phyloP scores from a whole-genome alignment of 2,329 filamentous ascomycete genomes.

The Trichoderma sp. region DNA sequence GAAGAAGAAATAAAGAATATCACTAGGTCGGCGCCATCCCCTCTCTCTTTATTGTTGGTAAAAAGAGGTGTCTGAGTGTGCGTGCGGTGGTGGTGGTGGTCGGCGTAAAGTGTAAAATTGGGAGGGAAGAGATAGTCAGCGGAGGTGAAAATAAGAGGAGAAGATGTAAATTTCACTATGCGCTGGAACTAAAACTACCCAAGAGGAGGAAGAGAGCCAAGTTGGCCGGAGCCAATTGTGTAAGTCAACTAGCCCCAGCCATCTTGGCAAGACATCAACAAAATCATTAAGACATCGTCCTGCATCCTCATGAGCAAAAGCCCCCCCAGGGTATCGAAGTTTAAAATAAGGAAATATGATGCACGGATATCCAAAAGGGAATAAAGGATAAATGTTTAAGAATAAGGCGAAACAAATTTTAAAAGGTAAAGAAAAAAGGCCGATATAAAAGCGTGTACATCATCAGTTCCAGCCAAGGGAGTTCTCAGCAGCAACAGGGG shows the following conservation, averaged over 20 bases:
- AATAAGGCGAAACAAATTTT: constrained; percentile 26
- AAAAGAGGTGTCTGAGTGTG: neutral
- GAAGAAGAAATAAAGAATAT: constrained; percentile 26
- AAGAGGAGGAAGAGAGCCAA: constrained; percentile 4
- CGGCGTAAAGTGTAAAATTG: constrained; percentile 17
- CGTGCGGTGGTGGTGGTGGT: neutral
- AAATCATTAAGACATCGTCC: constrained; percentile 18
- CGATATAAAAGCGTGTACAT: constrained; percentile 27
- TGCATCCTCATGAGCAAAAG: constrained; percentile 22
- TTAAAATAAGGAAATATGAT: constrained; percentile 31
- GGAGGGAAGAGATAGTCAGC: constrained; percentile 21
- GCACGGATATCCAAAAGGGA: constrained; percentile 31
- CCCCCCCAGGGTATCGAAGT: constrained; percentile 43
- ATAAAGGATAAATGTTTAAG: constrained; percentile 34
- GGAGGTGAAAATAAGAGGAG: neutral
- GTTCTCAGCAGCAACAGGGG: constrained; percentile 90
- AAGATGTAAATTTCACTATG: neutral
- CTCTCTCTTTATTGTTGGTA: neutral
- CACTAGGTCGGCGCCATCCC: constrained; percentile 27
- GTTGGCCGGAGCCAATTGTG: neutral
- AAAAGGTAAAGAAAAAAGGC: constrained; percentile 32
- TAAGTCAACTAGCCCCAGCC: constrained; percentile 3
- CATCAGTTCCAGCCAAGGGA: constrained; percentile 88
- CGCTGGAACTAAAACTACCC: constrained; percentile 18
- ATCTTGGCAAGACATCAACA: constrained; percentile 12